phyloP scores from a whole-genome alignment of 257 asterid genomes.

The Solanum etuberosum region DNA sequence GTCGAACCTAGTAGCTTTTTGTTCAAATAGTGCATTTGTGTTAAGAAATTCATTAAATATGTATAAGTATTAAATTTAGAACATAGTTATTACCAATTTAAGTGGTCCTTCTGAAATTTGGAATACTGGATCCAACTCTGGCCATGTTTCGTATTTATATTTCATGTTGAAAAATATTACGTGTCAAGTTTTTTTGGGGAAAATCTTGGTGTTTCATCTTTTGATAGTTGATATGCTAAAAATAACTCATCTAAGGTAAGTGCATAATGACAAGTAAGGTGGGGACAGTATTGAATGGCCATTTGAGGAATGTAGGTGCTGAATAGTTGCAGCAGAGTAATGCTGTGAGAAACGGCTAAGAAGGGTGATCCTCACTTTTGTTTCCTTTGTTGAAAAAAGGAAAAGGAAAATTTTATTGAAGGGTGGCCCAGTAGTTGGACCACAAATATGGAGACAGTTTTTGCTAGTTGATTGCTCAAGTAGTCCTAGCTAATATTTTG shows the following conservation, averaged over 20 bases:
- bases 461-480: neutral
- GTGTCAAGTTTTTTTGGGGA: neutral
- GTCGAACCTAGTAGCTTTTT: neutral
- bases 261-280: neutral
- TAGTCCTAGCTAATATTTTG: neutral
- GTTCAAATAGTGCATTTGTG: neutral
- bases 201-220: neutral
- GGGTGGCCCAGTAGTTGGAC: too few relatives aligned
- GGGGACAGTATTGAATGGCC: neutral
- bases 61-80: neutral
- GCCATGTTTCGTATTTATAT: neutral
- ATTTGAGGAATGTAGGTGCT: neutral
- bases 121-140: neutral
- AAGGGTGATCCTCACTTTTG: neutral
- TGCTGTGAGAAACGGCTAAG: neutral
- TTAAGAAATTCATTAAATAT: neutral
- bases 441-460: neutral
- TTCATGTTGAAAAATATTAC: neutral
- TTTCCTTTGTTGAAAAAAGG: too few relatives aligned
- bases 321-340: neutral
- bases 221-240: neutral
- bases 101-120: neutral
- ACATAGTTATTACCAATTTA: rapidly evolving
- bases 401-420: too few relatives aligned
- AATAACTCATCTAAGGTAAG: neutral